These are phyloP conservation scores for Tricholoma flavovirens DNA, from an alignment of 768 basidiomycete genomes.

Conservation along the genomic window DNA sequence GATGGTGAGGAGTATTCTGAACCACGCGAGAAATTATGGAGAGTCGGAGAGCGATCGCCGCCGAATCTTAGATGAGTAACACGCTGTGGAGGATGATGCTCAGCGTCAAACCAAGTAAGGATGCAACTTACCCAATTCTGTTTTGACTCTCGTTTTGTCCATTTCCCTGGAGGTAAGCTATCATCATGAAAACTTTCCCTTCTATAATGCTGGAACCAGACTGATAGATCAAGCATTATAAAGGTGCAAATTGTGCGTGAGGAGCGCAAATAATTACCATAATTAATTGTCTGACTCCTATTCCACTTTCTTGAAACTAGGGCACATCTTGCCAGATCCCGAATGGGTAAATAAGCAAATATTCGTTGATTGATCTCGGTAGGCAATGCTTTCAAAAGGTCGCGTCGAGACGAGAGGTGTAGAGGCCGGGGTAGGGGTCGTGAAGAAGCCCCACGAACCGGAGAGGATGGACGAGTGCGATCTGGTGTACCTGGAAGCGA, in stretches of 20 bases:
- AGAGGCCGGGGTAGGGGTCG: slow-evolving; percentile 45
- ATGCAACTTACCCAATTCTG: slow-evolving; percentile 69
- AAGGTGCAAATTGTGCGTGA: neutral
- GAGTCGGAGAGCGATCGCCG: slow-evolving; percentile 35
- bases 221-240: slow-evolving; percentile 33
- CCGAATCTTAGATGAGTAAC: slow-evolving; percentile 38
- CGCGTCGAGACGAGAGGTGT: slow-evolving; percentile 37
- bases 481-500: slow-evolving; percentile 66
- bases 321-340: slow-evolving; percentile 71
- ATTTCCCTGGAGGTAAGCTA: slow-evolving; percentile 74
- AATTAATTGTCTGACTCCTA: slow-evolving; percentile 86
- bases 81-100: slow-evolving; percentile 37
- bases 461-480: slow-evolving; percentile 57
- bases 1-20: slow-evolving; percentile 49
- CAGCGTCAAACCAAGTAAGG: slow-evolving; percentile 3
- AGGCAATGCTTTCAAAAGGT: slow-evolving; percentile 68
- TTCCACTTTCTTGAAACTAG: slow-evolving; percentile 84
- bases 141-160: slow-evolving; percentile 93
- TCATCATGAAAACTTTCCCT: slow-evolving; percentile 84
- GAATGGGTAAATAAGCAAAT: slow-evolving; percentile 55
- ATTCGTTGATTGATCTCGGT: slow-evolving; percentile 80
- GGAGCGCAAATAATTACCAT: slow-evolving; percentile 46
- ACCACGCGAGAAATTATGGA: slow-evolving; percentile 28
- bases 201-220: slow-evolving; percentile 92
- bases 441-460: slow-evolving; percentile 40